Evolutionary conservation across 345 rosid species (phyloP), one percentile per base, ranked within the genome.

Genomic region (Arabis alpina): DNA sequence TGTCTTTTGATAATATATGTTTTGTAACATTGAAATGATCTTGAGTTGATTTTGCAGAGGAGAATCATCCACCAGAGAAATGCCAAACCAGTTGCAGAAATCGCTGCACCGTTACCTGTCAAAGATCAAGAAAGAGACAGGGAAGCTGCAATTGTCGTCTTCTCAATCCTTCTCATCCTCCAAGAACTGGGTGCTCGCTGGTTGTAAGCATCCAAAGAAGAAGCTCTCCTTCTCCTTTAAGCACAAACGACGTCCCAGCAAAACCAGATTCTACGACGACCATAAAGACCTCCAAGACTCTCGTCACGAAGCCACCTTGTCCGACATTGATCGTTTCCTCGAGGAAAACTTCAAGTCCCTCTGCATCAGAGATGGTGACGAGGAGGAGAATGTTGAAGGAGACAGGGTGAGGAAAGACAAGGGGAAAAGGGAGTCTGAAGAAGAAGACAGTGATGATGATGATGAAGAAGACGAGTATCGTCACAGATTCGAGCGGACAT

Each of bases 291-390:
- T 36, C 10, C 73, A 52, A 12, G 72, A 27, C 3, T 40, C 70
- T 2, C 58, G 62, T 40, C 78, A 34, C 2, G 86, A 88, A 0
- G 96, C 96, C 2, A 89, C 96, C 2, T 87, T 91, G 45, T 81
- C 85, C 0, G 98, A 93, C 39, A 70, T 93, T 11, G 98, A 93
- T 67, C 87, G 82, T 12, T 93, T 91, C 75, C 87, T 91, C 32
- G 81, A 77, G 13, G 96, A 91, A 77, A 93, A 93, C 75, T 91
- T 93, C 76, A 84, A 66, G 54, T 89, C 98, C n/a, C 85, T 93
- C 41, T 93, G 84, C 62, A 55, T 87, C 43, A 57, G 66, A 3
- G 90, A 87, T 8, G 84, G 74, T 0, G 73, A 73, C 0, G 82
- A 75, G 3, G 70, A 14, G 1, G 64, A 67, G 3, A 68, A n/a